Evolutionary conservation across 2,329 filamentous ascomycete genomes (phyloP).

Genomic region (Exophiala aquamarina): DNA sequence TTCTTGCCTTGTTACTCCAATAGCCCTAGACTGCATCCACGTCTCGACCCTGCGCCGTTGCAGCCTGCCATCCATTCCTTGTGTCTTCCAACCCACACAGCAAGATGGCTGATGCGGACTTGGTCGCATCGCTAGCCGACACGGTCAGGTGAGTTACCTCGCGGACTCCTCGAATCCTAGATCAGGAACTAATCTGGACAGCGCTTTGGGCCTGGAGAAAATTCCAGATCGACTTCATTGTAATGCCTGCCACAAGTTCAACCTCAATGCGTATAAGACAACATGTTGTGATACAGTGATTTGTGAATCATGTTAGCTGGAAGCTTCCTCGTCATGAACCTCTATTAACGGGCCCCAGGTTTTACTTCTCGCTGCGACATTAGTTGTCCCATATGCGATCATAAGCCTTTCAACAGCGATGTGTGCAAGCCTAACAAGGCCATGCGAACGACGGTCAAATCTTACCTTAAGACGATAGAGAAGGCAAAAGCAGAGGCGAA

Average conservation of each 20-base stretch:
- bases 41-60: too few species aligned
- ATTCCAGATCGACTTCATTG: slow-evolving; percentile 97
- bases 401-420: slow-evolving; percentile 80
- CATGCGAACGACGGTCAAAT: slow-evolving; percentile 86
- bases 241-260: slow-evolving; percentile 87
- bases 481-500: slow-evolving; percentile 76
- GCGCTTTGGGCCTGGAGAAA: slow-evolving; percentile 75
- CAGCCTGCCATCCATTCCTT: not conserved
- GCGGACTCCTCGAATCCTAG: too few species aligned
- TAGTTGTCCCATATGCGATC: slow-evolving; percentile 89
- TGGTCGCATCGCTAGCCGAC: slow-evolving; percentile 24
- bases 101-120: slow-evolving; percentile 17
- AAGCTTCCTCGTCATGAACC: slow-evolving; percentile 1
- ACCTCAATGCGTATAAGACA: slow-evolving; percentile 84
- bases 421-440: slow-evolving; percentile 88
- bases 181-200: slow-evolving; percentile 36
- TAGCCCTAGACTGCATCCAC: too few species aligned
- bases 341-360: slow-evolving; percentile 14
- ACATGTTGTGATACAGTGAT: slow-evolving; percentile 96
- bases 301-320: slow-evolving; percentile 75
- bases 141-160: slow-evolving; percentile 28
- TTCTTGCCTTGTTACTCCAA: too few species aligned
- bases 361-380: slow-evolving; percentile 59
- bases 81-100: not conserved
- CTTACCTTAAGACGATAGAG: slow-evolving; percentile 86